Evolutionary conservation across 495 filamentous ascomycete genomes (phyloP), one percentile per base, ranked within the genome.

Genomic region (Apiosordaria backusii): DNA sequence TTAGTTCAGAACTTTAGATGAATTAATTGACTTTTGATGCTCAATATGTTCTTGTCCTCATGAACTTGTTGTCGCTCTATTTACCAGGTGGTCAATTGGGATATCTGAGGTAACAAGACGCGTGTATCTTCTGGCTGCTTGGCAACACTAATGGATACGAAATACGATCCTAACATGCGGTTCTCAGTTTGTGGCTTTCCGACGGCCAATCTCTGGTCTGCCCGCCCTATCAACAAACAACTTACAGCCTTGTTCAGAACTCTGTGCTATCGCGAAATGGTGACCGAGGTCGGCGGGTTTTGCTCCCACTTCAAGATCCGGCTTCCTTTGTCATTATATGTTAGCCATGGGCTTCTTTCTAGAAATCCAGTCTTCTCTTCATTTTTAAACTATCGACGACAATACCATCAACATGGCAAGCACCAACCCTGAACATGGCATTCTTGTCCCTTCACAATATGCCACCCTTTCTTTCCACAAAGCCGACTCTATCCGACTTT

Each of bases 401-500:
- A 45, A 13, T 15, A 45, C 16, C 35, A 13, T 15, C 3, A 18
- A 45, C 10, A 45, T 45, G 35, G 35, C 35, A 45, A 15, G 16
- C 16, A 13, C 10, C 16, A 13, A 7, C 35, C 35, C 10, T 45
- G 35, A 45, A 45, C 10, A 45, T 2, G 22, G 10, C 52, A 53
- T 13, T 10, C n/a, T 13, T 22, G 23, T 50, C 5, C 59, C 53
- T 23, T 35, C 54, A 52, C 45, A 45, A 24, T 67, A 54, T 40
- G 66, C 72, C 9, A 66, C 57, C 19, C 35, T 74, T 60, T 72
- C 68, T 25, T 22, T 74, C 57, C 70, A 72, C 57, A 59, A 69
- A 10, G 50, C 26, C 9, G 65, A 71, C 58, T 64, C 26, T 35
- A 21, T 72, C 45, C 68, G 70, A 54, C 40, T 70, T 35, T 65